Evolutionary conservation across 495 filamentous ascomycete species (phyloP), one percentile per base, ranked within the genome.

Genomic region (Penicillium antarcticum): DNA sequence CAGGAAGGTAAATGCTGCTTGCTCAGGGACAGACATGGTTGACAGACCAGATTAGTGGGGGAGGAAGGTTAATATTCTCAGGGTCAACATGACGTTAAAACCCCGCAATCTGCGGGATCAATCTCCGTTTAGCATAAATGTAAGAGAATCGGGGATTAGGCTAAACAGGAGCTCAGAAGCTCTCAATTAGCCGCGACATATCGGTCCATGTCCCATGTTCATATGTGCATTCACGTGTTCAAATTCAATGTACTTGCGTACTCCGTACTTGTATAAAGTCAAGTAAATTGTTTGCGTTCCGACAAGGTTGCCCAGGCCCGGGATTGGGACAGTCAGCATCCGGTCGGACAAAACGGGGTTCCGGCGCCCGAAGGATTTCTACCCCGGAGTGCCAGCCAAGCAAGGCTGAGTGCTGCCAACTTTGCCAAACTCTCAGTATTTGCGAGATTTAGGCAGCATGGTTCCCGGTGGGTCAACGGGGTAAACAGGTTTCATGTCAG

Each of bases 1-100:
- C 47, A 96, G 76, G 73, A 97, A 92, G 38, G 77, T 83, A 64
- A 76, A 74, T 14, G 60, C 62, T 18, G 68, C 65, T 45, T 70
- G 63, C 45, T 61, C 61, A 24, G 59, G 46, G 31, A 44, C 56
- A 31, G 58, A 43, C 66, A 66, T 66, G 41, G 17, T 50, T 23
- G 42, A 1, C 13, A 32, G 18, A 13, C 36, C 13, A 29, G 47
- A 32, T 17, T 16, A 21, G n/a, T 35, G 14, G 32, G 23, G 40
- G 34, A 32, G 39, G 34, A 42, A 29, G 23, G 52, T 38, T 47
- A 40, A 38, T 47, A 34, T 42, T 34, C 45, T 44, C 26, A 26
- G 32, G 38, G 55, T 32, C 42, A 43, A 19, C 52, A 54, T 64
- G 61, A 64, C 58, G 61, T 64, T 45, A 23, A 17, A 49, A 64